Conservation (phyloP, 75 land plant genomes). For the Isoetes taiwanensis region DNA sequence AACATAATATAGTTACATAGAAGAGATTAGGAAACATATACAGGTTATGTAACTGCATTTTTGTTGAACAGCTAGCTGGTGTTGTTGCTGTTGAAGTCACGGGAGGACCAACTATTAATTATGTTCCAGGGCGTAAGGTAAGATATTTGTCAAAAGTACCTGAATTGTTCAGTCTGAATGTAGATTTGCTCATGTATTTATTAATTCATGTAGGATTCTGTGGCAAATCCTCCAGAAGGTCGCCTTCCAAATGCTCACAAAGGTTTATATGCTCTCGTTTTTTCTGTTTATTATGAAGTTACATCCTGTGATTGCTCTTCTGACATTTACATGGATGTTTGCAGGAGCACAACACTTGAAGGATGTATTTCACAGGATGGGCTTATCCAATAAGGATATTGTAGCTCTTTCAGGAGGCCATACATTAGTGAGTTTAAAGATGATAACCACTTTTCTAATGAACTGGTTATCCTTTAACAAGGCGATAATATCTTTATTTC, state of each 20-base stretch:
- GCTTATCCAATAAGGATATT: conserved; percentile 73
- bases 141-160: neutral
- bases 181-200: too few relatives aligned
- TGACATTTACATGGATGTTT: neutral
- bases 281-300: too few relatives aligned
- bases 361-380: conserved; percentile 67
- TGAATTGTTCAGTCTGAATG: neutral
- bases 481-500: neutral
- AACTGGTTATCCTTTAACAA: too few relatives aligned
- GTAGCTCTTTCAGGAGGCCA: conserved; percentile 95
- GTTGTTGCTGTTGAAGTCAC: conserved; percentile 96
- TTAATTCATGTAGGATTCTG: conserved; percentile 38
- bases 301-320: too few relatives aligned
- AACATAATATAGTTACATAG: too few relatives aligned
- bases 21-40: too few relatives aligned
- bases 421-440: conserved; percentile 54
- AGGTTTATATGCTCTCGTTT: conserved; percentile 45
- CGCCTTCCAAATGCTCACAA: conserved; percentile 74
- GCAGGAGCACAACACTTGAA: conserved; percentile 72
- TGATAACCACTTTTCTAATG: too few relatives aligned
- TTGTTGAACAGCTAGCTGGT: conserved; percentile 71
- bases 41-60: too few relatives aligned
- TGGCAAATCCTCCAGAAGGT: conserved; percentile 48
- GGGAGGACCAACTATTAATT: conserved; percentile 83
- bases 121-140: conserved; percentile 88